A percentile compares a stretch with the other conserved stretches of the same genome.
Evolutionary conservation across 2,329 filamentous ascomycete species (phyloP).

Genomic region (Botryotinia globosa): DNA sequence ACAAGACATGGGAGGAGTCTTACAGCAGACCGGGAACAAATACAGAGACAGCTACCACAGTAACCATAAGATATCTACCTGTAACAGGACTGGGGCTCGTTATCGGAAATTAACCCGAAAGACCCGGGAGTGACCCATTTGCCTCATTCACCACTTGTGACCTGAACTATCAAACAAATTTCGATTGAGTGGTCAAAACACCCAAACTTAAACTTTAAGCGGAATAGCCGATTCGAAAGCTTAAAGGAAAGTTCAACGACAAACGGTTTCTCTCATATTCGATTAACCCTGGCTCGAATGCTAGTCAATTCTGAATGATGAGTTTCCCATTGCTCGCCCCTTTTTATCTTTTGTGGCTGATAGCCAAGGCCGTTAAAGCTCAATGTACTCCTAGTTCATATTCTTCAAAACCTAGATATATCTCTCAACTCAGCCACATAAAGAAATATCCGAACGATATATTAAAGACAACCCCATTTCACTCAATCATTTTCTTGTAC

Average conservation of each 20-base stretch:
- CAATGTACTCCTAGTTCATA: not conserved
- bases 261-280: slow-evolving; percentile 9
- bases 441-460: slow-evolving; percentile 11
- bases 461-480: not conserved
- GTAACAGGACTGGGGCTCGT: slow-evolving; percentile 3
- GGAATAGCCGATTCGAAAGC: slow-evolving; percentile 13
- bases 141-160: not conserved
- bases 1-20: slow-evolving; percentile 2
- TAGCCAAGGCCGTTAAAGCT: not conserved
- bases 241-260: slow-evolving; percentile 1
- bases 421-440: not conserved
- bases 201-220: slow-evolving; percentile 3
- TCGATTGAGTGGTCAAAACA: not conserved
- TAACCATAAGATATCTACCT: not conserved
- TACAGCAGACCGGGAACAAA: slow-evolving; percentile 7
- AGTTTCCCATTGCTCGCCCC: not conserved
- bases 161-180: not conserved
- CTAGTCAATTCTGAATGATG: not conserved
- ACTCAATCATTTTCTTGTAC: not conserved
- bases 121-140: slow-evolving; percentile 4
- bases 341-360: slow-evolving; percentile 2
- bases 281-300: not conserved
- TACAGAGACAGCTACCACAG: not conserved
- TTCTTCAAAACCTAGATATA: slow-evolving; percentile 1
- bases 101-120: slow-evolving; percentile 19